Base-by-base conservation (phyloP, 139 green algal species). In the Chlorella ohadii region DNA sequence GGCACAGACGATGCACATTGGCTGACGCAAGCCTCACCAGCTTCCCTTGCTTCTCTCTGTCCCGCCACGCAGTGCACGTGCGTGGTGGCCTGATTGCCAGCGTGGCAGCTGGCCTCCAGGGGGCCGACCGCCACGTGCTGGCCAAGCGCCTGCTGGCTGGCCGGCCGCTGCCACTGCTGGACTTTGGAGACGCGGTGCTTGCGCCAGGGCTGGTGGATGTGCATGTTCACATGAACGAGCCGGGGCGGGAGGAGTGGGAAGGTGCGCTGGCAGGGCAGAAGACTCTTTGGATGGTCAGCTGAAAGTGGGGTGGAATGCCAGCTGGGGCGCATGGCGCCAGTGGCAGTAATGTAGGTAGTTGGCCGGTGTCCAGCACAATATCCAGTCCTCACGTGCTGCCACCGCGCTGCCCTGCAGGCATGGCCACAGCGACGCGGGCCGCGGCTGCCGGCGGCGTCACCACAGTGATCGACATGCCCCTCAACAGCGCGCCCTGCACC, bases 211-310 rank as follows among this genome's bases (percentile, higher is more conserved):
- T 98, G 2, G 95, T 99, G 34, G 96, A 99, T 68, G 90, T 96
- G 38, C 97, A 99, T 81, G 92, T 95, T 34, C 97, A 99, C 91
- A 84, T 99, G 75, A 97, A 99, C 85, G 94, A 99, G 91, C 97
- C 97, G 7, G 97, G 97, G 7, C 76, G 96, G 15, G 88, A 87
- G 34, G 89, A 98, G 1, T 99, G 97, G 97, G 97, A 99, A 90
- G 97, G 94, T 96, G 79, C 16, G 81, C 25, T 76, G 65, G 17
- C 20, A 63, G 66, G 19, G 7, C 15, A 3, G 31, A 31, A 47
- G 28, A 33, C 1, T 22, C 31, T 23, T 17, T 47, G 66, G 66
- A n/a, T 22, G 2, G 64, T 25, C 1, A 3, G 64, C 64, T 71
- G 64, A 3, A 25, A 16, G 59, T 31, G 59, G 59, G 2, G 59